Evolutionary conservation across 768 basidiomycete genomes (phyloP), one percentile per base, ranked within the genome.

Genomic region (Tulasnella sp.): DNA sequence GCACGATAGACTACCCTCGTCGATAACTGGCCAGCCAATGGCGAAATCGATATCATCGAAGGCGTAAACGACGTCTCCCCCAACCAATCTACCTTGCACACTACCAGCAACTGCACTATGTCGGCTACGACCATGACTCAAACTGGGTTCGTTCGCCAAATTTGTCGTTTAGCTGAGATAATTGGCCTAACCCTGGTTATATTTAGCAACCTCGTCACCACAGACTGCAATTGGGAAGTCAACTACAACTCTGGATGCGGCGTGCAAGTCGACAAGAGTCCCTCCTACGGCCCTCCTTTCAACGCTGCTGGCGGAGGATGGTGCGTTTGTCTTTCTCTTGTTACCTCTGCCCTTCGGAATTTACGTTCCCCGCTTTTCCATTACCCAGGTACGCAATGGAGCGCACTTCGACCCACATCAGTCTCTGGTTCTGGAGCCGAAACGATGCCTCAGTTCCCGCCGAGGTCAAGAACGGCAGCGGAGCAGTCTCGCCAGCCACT

Each of bases 221-320:
- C 58, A 3, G 58, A 83, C 75, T 83, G 82, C 75, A 40, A 83
- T 40, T 60, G 75, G 6, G 22, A 37, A 37, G 81, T 76, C 16
- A 83, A 84, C 75, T 83, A 81, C 34, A 86, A 86, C 81, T 75
- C 75, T 22, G 86, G 86, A 0, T 87, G 86, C 78, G 85, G 85
- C 11, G 84, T 85, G n/a, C 76, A 83, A 44, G 73, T 72, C 60
- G 72, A 41, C n/a, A 64, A 75, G 37, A n/a, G 41, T 40, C 72
- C 31, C 8, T 74, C 60, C 24, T 50, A 69, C 74, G 76, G 77
- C 22, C 20, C 80, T 60, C 80, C 72, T 37, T 81, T 82, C 54
- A 80, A 82, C 64, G 46, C 48, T 76, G 82, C 82, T 24, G 84
- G 85, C 41, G 86, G 86, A n/a, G 86, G 86, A 8, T 86, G 84